phyloP scores from a whole-genome alignment of 1,284 basidiomycete genomes.

The Leccinum holopus region DNA sequence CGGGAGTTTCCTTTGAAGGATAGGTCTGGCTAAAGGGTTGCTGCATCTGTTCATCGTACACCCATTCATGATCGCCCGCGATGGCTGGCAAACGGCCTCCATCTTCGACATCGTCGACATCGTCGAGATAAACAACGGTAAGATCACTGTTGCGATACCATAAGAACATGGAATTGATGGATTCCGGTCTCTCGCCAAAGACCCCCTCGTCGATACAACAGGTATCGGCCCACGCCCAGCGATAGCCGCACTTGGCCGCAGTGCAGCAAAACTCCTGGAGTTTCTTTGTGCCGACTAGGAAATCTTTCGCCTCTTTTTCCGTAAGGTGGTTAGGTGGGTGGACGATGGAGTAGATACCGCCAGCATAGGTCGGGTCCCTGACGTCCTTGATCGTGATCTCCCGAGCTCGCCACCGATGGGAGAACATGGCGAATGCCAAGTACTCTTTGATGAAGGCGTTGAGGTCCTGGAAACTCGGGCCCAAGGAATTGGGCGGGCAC shows the following conservation, averaged over 20 bases:
- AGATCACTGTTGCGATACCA: slow-evolving; percentile 25
- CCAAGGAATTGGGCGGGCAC: not conserved
- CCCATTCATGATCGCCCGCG: slow-evolving; percentile 13
- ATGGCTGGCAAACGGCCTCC: slow-evolving; percentile 11
- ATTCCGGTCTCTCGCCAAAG: slow-evolving; percentile 21
- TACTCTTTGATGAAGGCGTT: slow-evolving; percentile 20
- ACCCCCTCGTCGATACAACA: slow-evolving; percentile 26
- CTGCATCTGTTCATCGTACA: slow-evolving; percentile 23
- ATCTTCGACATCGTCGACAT: slow-evolving; percentile 19
- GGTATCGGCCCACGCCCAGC: slow-evolving; percentile 29
- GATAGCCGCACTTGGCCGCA: slow-evolving; percentile 22
- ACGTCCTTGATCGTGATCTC: slow-evolving; percentile 19
- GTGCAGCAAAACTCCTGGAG: slow-evolving; percentile 27
- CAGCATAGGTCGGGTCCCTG: slow-evolving; percentile 1
- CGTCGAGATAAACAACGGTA: slow-evolving; percentile 28
- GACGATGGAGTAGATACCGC: slow-evolving; percentile 19
- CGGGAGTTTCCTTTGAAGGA: not conserved
- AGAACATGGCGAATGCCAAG: slow-evolving; percentile 26
- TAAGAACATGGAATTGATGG: slow-evolving; percentile 27
- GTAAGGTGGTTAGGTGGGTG: not conserved
- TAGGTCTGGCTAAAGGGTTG: slow-evolving; percentile 7
- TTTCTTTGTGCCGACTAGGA: slow-evolving; percentile 10
- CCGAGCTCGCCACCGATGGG: slow-evolving; percentile 22
- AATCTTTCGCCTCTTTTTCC: not conserved
- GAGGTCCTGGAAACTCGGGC: slow-evolving; percentile 8